These are phyloP conservation scores for Kazachstania martiniae DNA, from an alignment of 805 yeast species.

Conservation along the genomic window DNA sequence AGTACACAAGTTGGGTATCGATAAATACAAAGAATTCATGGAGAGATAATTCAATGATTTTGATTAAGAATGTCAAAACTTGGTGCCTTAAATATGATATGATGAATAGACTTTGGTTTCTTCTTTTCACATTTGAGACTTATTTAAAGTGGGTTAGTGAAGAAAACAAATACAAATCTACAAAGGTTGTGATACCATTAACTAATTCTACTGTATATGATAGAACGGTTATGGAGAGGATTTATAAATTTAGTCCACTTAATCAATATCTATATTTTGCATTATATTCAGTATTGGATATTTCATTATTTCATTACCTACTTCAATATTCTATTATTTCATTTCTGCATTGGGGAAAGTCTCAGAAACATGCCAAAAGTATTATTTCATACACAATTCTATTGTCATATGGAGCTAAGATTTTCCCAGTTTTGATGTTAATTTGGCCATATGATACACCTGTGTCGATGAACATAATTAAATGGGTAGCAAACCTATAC, in stretches of 20 bases:
- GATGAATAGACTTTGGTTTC: conserved; percentile 41
- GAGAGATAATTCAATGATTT: conserved; percentile 1
- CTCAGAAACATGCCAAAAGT: conserved; percentile 12
- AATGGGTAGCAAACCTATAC: conserved; percentile 48
- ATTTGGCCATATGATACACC: conserved; percentile 95
- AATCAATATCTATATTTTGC: conserved; percentile 50
- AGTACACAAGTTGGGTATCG: conserved; percentile 7
- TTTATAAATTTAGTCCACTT: conserved; percentile 28
- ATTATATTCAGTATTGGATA: conserved; percentile 39
- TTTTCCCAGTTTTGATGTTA: conserved; percentile 84
- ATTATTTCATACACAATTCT: conserved; percentile 55
- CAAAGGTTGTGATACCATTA: too few relatives aligned
- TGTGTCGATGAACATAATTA: conserved; percentile 48
- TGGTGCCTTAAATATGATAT: conserved; percentile 18
- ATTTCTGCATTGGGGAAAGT: conserved; percentile 23
- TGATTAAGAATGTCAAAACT: conserved; percentile 5
- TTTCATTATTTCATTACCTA: conserved; percentile 30
- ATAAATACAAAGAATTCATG: conserved; percentile 1
- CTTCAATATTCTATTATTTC: conserved; percentile 25
- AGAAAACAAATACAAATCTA: conserved; percentile 39
- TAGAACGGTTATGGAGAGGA: conserved; percentile 22
- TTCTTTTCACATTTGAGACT: conserved; percentile 73
- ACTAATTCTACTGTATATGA: neutral
- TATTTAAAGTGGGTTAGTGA: conserved; percentile 88
- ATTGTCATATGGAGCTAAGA: conserved; percentile 66